A percentile compares a stretch with the other conserved stretches of the same genome.
phyloP scores from a whole-genome alignment of 768 basidiomycete species.

The Amanita molliuscula region DNA sequence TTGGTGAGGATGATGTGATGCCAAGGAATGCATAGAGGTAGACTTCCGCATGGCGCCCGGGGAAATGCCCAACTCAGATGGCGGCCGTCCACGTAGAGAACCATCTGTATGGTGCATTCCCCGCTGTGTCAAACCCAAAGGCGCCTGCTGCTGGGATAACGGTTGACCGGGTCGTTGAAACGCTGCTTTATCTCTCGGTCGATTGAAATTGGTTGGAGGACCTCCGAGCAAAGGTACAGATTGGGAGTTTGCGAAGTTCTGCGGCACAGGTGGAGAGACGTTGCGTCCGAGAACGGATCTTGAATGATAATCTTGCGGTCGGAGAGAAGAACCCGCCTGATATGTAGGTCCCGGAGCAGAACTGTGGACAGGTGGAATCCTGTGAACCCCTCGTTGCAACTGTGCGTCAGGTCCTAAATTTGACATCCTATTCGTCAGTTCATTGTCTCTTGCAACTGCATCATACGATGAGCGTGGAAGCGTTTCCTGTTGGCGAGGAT shows the following conservation, averaged over 20 bases:
- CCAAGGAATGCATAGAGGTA: conserved; percentile 49
- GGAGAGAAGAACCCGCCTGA: conserved; percentile 9
- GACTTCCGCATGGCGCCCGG: conserved; percentile 34
- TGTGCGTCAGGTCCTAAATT: conserved; percentile 19
- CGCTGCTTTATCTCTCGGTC: neutral
- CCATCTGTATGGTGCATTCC: neutral
- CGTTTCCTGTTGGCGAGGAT: neutral
- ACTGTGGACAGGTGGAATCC: conserved; percentile 15
- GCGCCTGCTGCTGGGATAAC: neutral
- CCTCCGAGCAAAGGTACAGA: neutral
- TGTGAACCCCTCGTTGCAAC: conserved; percentile 17
- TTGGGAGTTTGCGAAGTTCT: neutral
- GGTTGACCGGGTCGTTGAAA: neutral
- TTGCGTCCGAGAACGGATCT: neutral
- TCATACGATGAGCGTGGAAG: neutral
- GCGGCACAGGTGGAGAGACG: neutral
- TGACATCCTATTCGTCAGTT: conserved; percentile 11
- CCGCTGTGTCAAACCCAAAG: neutral
- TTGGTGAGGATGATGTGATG: conserved; percentile 38
- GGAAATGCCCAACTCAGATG: conserved; percentile 34
- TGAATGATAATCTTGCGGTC: neutral
- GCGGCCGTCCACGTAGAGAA: conserved; percentile 29
- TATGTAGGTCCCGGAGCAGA: conserved; percentile 12
- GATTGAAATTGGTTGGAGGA: neutral
- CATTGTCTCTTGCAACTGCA: neutral